Conservation (phyloP, 306 rosid species). For the Casuarina glauca region DNA sequence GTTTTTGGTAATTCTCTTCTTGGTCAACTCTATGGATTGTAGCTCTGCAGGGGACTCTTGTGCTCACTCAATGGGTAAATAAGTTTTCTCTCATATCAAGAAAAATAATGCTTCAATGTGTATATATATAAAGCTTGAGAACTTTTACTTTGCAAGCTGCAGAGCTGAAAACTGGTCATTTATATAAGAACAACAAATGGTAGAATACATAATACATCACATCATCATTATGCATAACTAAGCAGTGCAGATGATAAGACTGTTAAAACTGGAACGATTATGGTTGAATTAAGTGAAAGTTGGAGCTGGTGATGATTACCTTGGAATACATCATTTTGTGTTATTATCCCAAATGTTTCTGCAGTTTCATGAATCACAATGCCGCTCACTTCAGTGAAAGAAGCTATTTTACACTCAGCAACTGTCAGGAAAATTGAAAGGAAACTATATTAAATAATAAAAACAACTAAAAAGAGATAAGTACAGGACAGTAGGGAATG, state of each 20-base stretch:
- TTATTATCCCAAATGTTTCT: constrained; percentile 76
- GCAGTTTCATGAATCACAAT: constrained; percentile 86
- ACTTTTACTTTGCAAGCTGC: not conserved
- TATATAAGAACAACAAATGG: not conserved
- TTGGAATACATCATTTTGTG: constrained; percentile 55
- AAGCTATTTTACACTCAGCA: constrained; percentile 60
- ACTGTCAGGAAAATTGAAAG: constrained; percentile 47
- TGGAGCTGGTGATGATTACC: constrained; percentile 45
- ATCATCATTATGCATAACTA: not conserved
- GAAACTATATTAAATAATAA: constrained; percentile 8
- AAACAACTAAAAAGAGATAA: not conserved
- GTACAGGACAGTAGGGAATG: not conserved
- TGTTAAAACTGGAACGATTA: constrained; percentile 14
- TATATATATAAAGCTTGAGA: not conserved
- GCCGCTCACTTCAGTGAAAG: constrained; percentile 62
- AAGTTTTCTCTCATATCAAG: not conserved
- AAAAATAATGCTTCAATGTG: not conserved
- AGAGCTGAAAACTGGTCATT: not conserved
- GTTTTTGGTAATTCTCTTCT: not conserved
- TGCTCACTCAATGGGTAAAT: not conserved
- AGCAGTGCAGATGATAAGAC: constrained; percentile 1
- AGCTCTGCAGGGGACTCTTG: not conserved
- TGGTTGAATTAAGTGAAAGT: constrained; percentile 17
- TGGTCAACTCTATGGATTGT: too few relatives aligned
- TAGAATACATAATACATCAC: not conserved